phyloP scores from a whole-genome alignment of 2,329 filamentous ascomycete genomes.

The Penicillium freii region DNA sequence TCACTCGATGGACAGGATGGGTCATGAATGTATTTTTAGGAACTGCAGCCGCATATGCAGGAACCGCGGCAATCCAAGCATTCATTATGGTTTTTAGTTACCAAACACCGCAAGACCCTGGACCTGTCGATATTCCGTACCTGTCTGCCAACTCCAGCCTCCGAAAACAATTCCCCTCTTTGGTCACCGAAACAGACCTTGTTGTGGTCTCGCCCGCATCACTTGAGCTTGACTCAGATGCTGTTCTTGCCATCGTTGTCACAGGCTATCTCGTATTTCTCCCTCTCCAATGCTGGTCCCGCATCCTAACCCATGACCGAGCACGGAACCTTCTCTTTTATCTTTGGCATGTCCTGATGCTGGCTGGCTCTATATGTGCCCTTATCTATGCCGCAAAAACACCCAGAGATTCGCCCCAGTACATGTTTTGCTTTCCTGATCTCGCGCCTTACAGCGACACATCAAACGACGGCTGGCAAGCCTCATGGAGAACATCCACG shows the following conservation, averaged over 20 bases:
- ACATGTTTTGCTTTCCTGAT: slow-evolving; percentile 34
- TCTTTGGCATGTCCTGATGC: slow-evolving; percentile 34
- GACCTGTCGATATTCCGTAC: slow-evolving; percentile 26
- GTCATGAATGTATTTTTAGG: slow-evolving; percentile 33
- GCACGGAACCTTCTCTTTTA: slow-evolving; percentile 29
- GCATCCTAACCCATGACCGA: slow-evolving; percentile 27
- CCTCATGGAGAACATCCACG: slow-evolving; percentile 22
- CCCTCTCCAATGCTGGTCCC: slow-evolving; percentile 36
- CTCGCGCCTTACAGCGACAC: slow-evolving; percentile 21
- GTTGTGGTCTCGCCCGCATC: slow-evolving; percentile 29
- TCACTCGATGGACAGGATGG: slow-evolving; percentile 34
- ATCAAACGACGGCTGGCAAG: slow-evolving; percentile 30
- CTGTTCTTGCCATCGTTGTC: slow-evolving; percentile 35
- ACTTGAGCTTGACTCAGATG: slow-evolving; percentile 34
- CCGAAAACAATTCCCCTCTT: slow-evolving; percentile 15
- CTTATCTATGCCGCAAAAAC: slow-evolving; percentile 25
- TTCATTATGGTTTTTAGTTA: slow-evolving; percentile 32
- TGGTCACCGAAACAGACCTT: slow-evolving; percentile 21
- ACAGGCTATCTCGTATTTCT: slow-evolving; percentile 37
- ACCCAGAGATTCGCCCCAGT: slow-evolving; percentile 23
- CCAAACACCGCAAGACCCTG: slow-evolving; percentile 5
- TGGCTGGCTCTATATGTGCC: slow-evolving; percentile 31
- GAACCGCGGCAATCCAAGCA: slow-evolving; percentile 32
- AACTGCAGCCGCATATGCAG: slow-evolving; percentile 35
- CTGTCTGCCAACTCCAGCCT: slow-evolving; percentile 19